phyloP scores from a whole-genome alignment of 176 grass and related monocot species.

The Zizania latifolia region DNA sequence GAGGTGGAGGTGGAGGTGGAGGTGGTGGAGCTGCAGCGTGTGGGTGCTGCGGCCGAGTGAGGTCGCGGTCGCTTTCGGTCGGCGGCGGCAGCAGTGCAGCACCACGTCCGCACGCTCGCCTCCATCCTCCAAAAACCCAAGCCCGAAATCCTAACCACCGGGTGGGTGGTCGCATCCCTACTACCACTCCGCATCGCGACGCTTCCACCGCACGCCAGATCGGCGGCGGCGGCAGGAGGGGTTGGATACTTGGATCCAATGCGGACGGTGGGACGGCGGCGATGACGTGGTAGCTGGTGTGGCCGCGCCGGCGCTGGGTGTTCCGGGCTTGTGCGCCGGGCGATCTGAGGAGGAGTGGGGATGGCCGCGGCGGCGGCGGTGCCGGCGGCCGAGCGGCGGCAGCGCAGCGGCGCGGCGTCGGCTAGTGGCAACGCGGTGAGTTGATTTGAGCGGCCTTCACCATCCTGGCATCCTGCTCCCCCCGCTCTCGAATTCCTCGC shows the following conservation, averaged over 20 bases:
- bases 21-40: background rate
- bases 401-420: slow-evolving; percentile 31
- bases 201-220: slow-evolving; percentile 47
- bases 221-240: slow-evolving; percentile 13
- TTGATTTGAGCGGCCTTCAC: background rate
- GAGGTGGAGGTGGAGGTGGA: background rate
- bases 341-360: slow-evolving; percentile 42
- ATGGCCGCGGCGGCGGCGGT: slow-evolving; percentile 1
- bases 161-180: slow-evolving; percentile 23
- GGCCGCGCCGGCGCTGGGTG: background rate
- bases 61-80: slow-evolving; percentile 33
- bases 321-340: slow-evolving; percentile 20
- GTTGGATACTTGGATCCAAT: slow-evolving; percentile 24
- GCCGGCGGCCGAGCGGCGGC: slow-evolving; percentile 34
- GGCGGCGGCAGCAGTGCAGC: background rate
- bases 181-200: slow-evolving; percentile 2
- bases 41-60: background rate
- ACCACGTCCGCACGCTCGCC: background rate
- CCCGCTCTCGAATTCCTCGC: background rate
- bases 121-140: slow-evolving; percentile 17
- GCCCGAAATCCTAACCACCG: slow-evolving; percentile 43
- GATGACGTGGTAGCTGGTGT: background rate
- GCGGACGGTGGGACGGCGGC: background rate
- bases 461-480: background rate
- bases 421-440: slow-evolving; percentile 49